Base-by-base conservation (phyloP, 1,139 yeast genomes). In the Hemisphaericaspora xylanilytica region DNA sequence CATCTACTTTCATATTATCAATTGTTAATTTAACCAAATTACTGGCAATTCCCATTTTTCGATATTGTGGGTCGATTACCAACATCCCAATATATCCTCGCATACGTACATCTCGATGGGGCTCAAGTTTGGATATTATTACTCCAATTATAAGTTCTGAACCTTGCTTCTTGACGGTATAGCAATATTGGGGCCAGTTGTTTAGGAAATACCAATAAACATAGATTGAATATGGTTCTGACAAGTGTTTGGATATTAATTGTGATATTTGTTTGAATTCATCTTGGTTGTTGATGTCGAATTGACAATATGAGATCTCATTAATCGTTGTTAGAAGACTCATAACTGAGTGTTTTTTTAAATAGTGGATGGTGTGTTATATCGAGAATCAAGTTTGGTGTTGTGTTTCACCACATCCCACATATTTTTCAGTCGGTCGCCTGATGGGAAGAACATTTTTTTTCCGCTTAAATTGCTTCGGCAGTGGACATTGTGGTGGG, bases 31-130 rank as follows among this genome's bases (percentile, higher is more conserved):
- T 67, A 22, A 90, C 90, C 41, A 92, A 69, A 39, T 66, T 65
- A 48, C 81, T 82, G 4, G 97, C 96, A 35, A 90, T 84, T 2
- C 96, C 96, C 35, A 65, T 67, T 8, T 95, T 90, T 38, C 98
- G 68, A 58, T 74, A 81, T 13, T 63, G 57, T 30, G 81, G 78
- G 41, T 82, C 81, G 20, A 92, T 95, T 0, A 95, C 96, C 40
- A 92, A 66, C 98, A 92, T 92, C 5, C 97, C 98, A 33, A 92
- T 90, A 55, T 92, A 92, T 0, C 98, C 98, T 46, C 97, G 67
- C 51, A 69, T 56, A 43, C 96, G 68, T 9, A 75, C 81, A 25
- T 76, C 74, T 41, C 92, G 70, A 61, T 92, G 97, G 4, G 76
- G 70, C 49, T 85, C 95, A n/a, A 81, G 76, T 54, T 88, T 88